Evolutionary conservation across 2,329 filamentous ascomycete species (phyloP), one percentile per base, ranked within the genome.

Genomic region (Aspergillus amoenus): DNA sequence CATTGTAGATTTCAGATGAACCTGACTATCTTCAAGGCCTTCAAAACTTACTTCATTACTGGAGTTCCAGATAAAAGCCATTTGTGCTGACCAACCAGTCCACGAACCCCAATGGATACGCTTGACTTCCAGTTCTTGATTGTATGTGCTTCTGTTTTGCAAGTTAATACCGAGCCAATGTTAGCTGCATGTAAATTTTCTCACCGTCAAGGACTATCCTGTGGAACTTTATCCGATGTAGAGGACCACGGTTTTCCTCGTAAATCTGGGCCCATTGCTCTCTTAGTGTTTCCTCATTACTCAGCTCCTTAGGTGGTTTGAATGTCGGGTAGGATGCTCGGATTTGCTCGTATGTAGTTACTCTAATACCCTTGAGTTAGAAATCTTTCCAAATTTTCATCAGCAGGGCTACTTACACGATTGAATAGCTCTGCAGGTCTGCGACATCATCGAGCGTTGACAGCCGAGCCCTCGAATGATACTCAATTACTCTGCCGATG

Each of bases 161-260:
- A 18, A 4, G n/a, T 52, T 39, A 52, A 24, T 24, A 39, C 4
- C 24, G 2, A 30, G 27, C 27, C 27, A 30, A 30, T 11, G 27
- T 9, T 30, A 11, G 8, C 27, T 30, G 9, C 27, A 30, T 30
- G 2, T 9, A 30, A 9, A 7, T 24, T 7, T 40, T 13, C 66
- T 53, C 64, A 71, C 74, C 75, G 37, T 78, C 75, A 6, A 78
- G 63, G n/a, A 77, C 67, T n/a, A 77, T 73, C 2, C 75, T 66
- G 22, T 67, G 67, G 53, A 71, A 78, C 5, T 70, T 68, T 30
- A 76, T 63, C 22, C 55, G 53, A 60, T 77, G 75, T 4, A 78
- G 57, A 3, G 66, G 64, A 2, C 75, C 74, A 27, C 62, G 56
- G 9, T 68, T 58, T 5, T 66, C 24, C 5, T 62, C 37, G 48